Conservation (phyloP, 192 early-diverging fungal species). For the Coemansia sp. region DNA sequence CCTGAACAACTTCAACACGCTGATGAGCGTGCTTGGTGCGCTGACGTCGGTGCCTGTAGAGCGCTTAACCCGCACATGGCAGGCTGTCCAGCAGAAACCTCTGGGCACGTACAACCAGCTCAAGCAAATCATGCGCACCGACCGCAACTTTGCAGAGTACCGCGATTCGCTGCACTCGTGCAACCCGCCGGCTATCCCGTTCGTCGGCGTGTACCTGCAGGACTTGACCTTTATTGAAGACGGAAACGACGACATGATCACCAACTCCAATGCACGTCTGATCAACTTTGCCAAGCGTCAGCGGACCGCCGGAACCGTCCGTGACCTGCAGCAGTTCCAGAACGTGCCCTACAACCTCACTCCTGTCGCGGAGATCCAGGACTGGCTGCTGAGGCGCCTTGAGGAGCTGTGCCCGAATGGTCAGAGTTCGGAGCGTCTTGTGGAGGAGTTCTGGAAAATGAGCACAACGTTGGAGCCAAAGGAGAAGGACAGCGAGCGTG, state of each 20-base stretch:
- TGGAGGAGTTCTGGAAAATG: slow-evolving; percentile 75
- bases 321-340: slow-evolving; percentile 88
- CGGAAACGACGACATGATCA: slow-evolving; percentile 74
- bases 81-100: slow-evolving; percentile 63
- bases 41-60: slow-evolving; percentile 86
- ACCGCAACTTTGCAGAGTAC: slow-evolving; percentile 81
- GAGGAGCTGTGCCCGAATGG: slow-evolving; percentile 66
- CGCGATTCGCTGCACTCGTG: slow-evolving; percentile 76
- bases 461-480: slow-evolving; percentile 81
- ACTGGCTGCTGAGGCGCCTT: slow-evolving; percentile 70
- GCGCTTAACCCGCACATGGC: slow-evolving; percentile 91
- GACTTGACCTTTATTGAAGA: slow-evolving; percentile 92
- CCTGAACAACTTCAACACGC: slow-evolving; percentile 94
- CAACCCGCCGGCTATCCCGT: slow-evolving; percentile 81
- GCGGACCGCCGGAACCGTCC: slow-evolving; percentile 85
- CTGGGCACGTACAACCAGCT: slow-evolving; percentile 64
- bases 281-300: slow-evolving; percentile 91
- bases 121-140: slow-evolving; percentile 73
- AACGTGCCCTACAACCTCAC: slow-evolving; percentile 75
- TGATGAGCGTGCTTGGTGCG: slow-evolving; percentile 87
- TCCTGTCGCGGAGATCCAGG: slow-evolving; percentile 78
- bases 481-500: slow-evolving; percentile 81
- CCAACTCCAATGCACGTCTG: slow-evolving; percentile 57
- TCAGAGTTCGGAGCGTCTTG: slow-evolving; percentile 55
- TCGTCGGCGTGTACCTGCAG: slow-evolving; percentile 81